A percentile compares a stretch with the other conserved stretches of the same genome.
Conservation (phyloP, 352 stramenopile genomes). For the Globisporangium acanthophoron region DNA sequence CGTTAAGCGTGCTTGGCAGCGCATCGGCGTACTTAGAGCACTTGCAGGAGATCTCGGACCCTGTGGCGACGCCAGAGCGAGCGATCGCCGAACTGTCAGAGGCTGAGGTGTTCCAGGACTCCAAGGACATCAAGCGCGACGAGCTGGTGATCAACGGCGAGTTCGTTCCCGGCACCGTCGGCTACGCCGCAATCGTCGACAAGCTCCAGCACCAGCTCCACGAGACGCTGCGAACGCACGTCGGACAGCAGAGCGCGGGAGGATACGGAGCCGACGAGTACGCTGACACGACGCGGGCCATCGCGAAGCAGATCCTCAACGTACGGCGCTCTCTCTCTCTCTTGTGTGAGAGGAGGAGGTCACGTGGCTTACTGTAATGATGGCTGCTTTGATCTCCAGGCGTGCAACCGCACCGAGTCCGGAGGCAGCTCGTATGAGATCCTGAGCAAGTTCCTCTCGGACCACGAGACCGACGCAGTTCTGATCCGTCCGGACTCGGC, state of each 20-base stretch:
- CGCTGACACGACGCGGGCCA: slow-evolving; percentile 4
- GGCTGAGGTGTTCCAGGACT: slow-evolving; percentile 63
- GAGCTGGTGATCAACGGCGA: slow-evolving; percentile 63
- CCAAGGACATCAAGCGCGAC: slow-evolving; percentile 78
- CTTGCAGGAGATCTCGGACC: slow-evolving; percentile 18
- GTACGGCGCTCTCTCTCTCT: slow-evolving; percentile 9
- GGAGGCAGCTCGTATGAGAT: slow-evolving; percentile 67
- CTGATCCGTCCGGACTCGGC: slow-evolving; percentile 64
- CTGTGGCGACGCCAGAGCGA: neutral
- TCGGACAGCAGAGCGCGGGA: slow-evolving; percentile 20
- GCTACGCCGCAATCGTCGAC: slow-evolving; percentile 58
- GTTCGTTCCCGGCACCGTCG: slow-evolving; percentile 32
- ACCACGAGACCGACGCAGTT: slow-evolving; percentile 44
- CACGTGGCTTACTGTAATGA: neutral
- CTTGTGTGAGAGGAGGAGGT: neutral
- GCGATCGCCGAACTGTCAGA: slow-evolving; percentile 31
- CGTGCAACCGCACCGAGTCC: slow-evolving; percentile 78
- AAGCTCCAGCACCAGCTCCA: slow-evolving; percentile 40
- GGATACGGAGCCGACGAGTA: slow-evolving; percentile 7
- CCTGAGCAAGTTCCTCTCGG: slow-evolving; percentile 49
- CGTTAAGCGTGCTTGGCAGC: neutral
- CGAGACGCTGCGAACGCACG: slow-evolving; percentile 20
- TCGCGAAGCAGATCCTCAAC: slow-evolving; percentile 36
- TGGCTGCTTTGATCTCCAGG: slow-evolving; percentile 15
- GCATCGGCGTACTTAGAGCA: slow-evolving; percentile 29